Base-by-base conservation (phyloP, 805 yeast species). In the Wickerhamomyces alni region DNA sequence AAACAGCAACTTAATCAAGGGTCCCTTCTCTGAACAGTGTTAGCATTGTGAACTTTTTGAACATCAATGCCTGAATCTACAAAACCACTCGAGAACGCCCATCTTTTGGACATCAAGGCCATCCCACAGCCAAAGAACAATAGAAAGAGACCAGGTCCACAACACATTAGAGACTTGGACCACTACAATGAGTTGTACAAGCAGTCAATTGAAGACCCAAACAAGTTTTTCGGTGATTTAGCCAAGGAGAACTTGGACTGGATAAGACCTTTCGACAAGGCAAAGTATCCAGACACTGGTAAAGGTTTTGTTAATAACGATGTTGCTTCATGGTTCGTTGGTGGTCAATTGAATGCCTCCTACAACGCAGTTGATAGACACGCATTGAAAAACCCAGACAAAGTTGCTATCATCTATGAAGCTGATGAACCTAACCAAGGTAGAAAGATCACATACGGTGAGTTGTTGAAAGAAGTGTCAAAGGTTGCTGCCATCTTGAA, bases 321-420 rank as follows among this genome's bases (percentile, higher is more conserved):
- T 46, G 95, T 87, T 57, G 68, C 80, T 38, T 87, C 97, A 28
- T 93, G 98, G 98, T 93, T 93, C 57, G 65, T 87, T 36, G 89
- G 87, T 47, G 99, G 99, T 58, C 80, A 84, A 67, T 73, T 91
- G 59, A 93, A 93, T 59, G 99, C 99, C 30, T 71, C 82, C 47
- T 91, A 86, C 69, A 91, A 91, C 66, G 82, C 93, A 63, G 95
- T 91, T 47, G 99, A 91, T 63, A 79, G 98, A 63, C 95, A 93
- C 70, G 99, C 99, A 4, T 69, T 85, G 50, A 75, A 73, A 48
- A 82, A 78, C 57, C 98, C 99, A 33, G 74, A 86, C 59, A 88
- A 89, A 66, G 68, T 80, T 16, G 93, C 93, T 41, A 68, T 85
- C 34, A 81, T 93, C 52, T 91, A 86, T 64, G 99, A 91, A 67